phyloP scores from a whole-genome alignment of 352 stramenopile species.

The Globisporangium recalcitrans region DNA sequence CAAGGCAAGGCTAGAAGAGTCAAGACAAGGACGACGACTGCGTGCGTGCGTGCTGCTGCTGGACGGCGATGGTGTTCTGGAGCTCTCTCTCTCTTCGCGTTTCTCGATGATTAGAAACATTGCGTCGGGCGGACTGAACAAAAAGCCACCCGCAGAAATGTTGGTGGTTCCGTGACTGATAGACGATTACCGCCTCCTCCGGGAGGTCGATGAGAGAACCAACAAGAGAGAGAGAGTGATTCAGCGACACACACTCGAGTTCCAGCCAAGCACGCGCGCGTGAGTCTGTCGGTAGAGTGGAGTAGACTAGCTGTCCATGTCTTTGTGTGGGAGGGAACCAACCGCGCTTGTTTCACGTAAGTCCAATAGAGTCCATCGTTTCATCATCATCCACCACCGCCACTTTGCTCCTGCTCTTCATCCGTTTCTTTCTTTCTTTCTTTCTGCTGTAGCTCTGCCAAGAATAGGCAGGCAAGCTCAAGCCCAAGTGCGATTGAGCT shows the following conservation, averaged over 20 bases:
- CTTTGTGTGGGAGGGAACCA: slow-evolving; percentile 8
- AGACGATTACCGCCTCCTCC: slow-evolving; percentile 58
- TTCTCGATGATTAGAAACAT: slow-evolving; percentile 83
- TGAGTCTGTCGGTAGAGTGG: neutral
- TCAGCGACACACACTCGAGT: neutral
- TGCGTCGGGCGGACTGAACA: slow-evolving; percentile 86
- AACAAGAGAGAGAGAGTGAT: slow-evolving; percentile 9
- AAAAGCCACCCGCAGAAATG: slow-evolving; percentile 77
- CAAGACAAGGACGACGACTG: neutral
- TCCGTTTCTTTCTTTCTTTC: neutral
- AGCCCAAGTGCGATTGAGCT: neutral
- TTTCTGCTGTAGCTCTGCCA: too few relatives aligned
- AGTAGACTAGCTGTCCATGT: neutral
- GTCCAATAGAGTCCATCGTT: neutral
- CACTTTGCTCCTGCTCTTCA: neutral
- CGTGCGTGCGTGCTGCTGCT: neutral
- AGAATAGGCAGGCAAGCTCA: neutral
- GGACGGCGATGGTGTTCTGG: neutral
- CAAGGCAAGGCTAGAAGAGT: neutral
- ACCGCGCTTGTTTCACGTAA: neutral
- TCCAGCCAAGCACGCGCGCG: neutral
- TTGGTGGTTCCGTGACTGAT: slow-evolving; percentile 70
- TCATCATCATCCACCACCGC: neutral
- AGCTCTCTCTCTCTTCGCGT: slow-evolving; percentile 9
- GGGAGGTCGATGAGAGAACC: slow-evolving; percentile 63